A percentile compares a stretch with the other conserved stretches of the same genome.
These are phyloP conservation scores for Ustilago sp. DNA, from an alignment of 1,284 basidiomycete genomes.

Conservation along the genomic window DNA sequence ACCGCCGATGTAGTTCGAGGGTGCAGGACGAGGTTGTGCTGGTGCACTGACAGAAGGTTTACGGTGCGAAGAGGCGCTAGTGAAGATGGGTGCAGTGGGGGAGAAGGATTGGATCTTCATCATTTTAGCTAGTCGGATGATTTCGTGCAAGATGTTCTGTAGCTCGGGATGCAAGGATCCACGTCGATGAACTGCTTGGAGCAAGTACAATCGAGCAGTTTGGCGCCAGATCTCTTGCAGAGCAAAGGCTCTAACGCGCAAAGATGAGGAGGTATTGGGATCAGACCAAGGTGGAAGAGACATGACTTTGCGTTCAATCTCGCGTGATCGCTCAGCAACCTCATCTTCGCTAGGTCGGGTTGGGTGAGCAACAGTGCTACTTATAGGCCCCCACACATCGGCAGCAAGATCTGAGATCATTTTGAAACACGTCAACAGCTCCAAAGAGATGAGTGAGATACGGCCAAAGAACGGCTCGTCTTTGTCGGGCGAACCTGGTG, in stretches of 20 bases:
- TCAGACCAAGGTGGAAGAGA: conserved; percentile 43
- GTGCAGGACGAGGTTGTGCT: conserved; percentile 4
- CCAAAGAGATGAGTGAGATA: conserved; percentile 39
- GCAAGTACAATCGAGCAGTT: conserved; percentile 42
- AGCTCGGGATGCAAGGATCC: conserved; percentile 45
- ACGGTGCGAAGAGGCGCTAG: background rate
- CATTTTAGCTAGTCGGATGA: conserved; percentile 47
- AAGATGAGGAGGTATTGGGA: conserved; percentile 31
- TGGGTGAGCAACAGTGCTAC: conserved; percentile 11
- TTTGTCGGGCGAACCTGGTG: conserved; percentile 1
- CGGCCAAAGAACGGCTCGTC: conserved; percentile 46
- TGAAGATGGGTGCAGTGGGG: conserved; percentile 11
- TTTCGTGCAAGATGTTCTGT: conserved; percentile 51
- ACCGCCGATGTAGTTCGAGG: conserved; percentile 38
- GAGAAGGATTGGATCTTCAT: conserved; percentile 39
- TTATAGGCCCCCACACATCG: conserved; percentile 47
- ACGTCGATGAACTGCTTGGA: conserved; percentile 49
- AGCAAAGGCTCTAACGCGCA: conserved; percentile 44
- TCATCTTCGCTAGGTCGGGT: conserved; percentile 28
- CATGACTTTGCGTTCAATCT: conserved; percentile 47
- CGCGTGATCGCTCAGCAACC: conserved; percentile 25
- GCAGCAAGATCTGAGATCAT: conserved; percentile 50
- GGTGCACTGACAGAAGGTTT: background rate
- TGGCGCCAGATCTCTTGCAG: conserved; percentile 59
- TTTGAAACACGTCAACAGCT: conserved; percentile 53